Evolutionary conservation across 164 flowering plant genomes (phyloP).

Genomic region (Stephania japonica): DNA sequence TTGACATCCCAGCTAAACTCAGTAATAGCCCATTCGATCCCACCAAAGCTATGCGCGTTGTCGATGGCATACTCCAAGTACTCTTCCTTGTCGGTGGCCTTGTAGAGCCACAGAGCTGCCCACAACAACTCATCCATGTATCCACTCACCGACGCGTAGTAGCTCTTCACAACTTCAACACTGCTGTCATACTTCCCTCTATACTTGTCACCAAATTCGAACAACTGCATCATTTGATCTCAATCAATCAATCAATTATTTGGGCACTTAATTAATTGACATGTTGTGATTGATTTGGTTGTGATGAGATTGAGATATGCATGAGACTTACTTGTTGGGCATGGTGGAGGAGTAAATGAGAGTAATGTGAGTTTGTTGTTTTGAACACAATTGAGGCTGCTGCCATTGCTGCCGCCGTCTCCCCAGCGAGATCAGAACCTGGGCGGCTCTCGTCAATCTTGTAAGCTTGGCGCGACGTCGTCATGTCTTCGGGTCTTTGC

Average conservation of each 20-base stretch:
- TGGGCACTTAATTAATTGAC: no score
- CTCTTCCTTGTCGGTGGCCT: constrained; percentile 71
- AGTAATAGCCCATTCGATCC: constrained; percentile 72
- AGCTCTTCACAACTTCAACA: constrained; percentile 62
- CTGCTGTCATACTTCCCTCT: constrained; percentile 77
- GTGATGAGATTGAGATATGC: neutral
- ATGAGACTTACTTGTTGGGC: constrained; percentile 40
- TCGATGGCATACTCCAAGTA: constrained; percentile 22
- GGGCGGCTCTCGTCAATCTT: constrained; percentile 47
- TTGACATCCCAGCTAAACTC: constrained; percentile 98
- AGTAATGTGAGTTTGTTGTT: constrained; percentile 43
- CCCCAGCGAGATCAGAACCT: constrained; percentile 54
- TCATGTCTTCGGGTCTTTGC: constrained; percentile 68
- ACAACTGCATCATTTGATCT: constrained; percentile 45
- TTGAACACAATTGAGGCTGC: constrained; percentile 48
- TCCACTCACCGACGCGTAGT: constrained; percentile 91
- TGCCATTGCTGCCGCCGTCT: constrained; percentile 66
- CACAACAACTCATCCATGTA: constrained; percentile 90
- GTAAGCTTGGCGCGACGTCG: constrained; percentile 54
- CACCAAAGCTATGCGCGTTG: constrained; percentile 64
- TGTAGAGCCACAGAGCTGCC: constrained; percentile 92
- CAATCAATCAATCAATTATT: neutral
- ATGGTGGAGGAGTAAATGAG: constrained; percentile 42
- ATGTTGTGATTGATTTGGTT: neutral
- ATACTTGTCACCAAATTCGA: constrained; percentile 75